A percentile compares a stretch with the other conserved stretches of the same genome.
These are phyloP conservation scores for Mycena capillaripes DNA, from an alignment of 768 basidiomycete genomes.

Conservation along the genomic window DNA sequence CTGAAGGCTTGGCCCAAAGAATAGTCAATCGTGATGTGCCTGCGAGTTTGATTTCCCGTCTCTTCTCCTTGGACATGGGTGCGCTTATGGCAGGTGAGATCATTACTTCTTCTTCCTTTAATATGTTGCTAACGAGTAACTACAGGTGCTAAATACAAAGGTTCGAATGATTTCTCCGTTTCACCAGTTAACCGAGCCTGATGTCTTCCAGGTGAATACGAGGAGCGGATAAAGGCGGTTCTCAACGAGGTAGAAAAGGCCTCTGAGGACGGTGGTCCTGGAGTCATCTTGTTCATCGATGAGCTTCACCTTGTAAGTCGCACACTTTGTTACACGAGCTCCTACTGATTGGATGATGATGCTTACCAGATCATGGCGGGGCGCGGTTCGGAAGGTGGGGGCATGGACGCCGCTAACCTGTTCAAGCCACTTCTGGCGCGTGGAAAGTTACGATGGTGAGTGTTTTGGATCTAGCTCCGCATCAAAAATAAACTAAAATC, in stretches of 20 bases:
- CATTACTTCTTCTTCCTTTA: background rate
- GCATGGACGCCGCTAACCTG: slow-evolving; percentile 94
- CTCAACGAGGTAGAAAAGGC: slow-evolving; percentile 95
- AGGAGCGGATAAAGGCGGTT: slow-evolving; percentile 94
- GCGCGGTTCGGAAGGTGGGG: slow-evolving; percentile 83
- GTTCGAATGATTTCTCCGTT: slow-evolving; percentile 41
- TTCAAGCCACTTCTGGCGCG: slow-evolving; percentile 94
- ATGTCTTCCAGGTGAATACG: slow-evolving; percentile 75
- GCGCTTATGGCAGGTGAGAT: slow-evolving; percentile 83
- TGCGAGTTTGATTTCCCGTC: slow-evolving; percentile 74
- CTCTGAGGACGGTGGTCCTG: slow-evolving; percentile 77
- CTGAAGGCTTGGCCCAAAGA: slow-evolving; percentile 95
- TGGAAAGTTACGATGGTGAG: slow-evolving; percentile 71
- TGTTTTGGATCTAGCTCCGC: background rate
- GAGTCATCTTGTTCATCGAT: slow-evolving; percentile 95
- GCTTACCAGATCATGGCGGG: slow-evolving; percentile 98
- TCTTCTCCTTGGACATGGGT: slow-evolving; percentile 94
- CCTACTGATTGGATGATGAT: too few species aligned
- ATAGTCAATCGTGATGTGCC: slow-evolving; percentile 96
- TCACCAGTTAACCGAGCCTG: background rate
- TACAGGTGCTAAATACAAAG: slow-evolving; percentile 85
- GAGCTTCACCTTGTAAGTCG: slow-evolving; percentile 94
- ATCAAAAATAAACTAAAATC: slow-evolving; percentile 50
- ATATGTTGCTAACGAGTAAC: slow-evolving; percentile 6
- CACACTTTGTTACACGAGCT: too few species aligned